Evolutionary conservation across 208 protist genomes (phyloP).

Genomic region (Leishmania arabica): DNA sequence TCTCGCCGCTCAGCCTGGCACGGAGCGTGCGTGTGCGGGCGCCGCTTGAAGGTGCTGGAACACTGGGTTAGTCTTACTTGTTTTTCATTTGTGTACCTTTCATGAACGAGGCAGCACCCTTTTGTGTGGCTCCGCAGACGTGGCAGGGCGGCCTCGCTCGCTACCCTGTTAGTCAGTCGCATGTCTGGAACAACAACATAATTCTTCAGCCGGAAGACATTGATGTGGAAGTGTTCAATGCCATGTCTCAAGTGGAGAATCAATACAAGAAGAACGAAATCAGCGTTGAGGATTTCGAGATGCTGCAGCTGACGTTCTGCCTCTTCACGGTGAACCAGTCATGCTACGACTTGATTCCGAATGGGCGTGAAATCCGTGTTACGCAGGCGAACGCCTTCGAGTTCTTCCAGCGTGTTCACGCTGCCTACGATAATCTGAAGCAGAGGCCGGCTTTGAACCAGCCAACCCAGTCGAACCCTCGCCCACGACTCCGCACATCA

Average conservation of each 20-base stretch:
- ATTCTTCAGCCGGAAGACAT: conserved; percentile 22
- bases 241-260: conserved; percentile 11
- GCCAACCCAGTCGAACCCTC: neutral
- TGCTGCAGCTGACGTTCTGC: conserved; percentile 31
- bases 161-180: conserved; percentile 30
- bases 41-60: neutral
- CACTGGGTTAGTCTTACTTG: neutral
- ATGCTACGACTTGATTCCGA: conserved; percentile 48
- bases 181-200: conserved; percentile 38
- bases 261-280: conserved; percentile 22
- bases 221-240: conserved; percentile 19
- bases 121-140: conserved; percentile 27
- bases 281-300: conserved; percentile 23
- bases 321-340: conserved; percentile 23
- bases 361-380: conserved; percentile 47
- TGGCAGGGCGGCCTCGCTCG: conserved; percentile 28
- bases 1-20: neutral
- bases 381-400: conserved; percentile 43
- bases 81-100: conserved; percentile 1
- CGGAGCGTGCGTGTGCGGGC: no score
- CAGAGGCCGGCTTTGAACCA: neutral
- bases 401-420: conserved; percentile 41
- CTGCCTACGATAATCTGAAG: conserved; percentile 20
- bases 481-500: conserved; percentile 12
- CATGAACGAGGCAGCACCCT: conserved; percentile 16